Evolutionary conservation across 1,139 yeast species (phyloP), one percentile per base, ranked within the genome.

Genomic region (Suhomyces guaymorum): DNA sequence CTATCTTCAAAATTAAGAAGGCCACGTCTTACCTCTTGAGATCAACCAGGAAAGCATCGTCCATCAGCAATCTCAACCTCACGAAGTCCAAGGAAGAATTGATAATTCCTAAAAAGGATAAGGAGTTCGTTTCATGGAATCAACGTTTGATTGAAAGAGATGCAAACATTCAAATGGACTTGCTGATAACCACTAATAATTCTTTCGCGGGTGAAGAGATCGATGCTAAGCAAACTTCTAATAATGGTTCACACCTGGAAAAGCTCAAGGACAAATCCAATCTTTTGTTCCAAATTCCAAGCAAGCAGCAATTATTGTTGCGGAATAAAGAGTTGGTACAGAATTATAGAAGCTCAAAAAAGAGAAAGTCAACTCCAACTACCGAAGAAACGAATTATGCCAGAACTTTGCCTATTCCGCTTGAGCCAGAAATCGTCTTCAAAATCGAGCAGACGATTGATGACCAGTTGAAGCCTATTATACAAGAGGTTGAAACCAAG

Each of bases 1-100:
- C 75, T 15, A 61, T 84, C 7, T 66, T 70, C 42, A 81, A 78
- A 48, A 75, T 82, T 3, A 81, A 79, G 49, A 80, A 80, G 51
- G 77, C 78, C 12, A 75, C 80, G 5, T 68, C 81, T 0, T 76
- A 75, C 46, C 61, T 79, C 32, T 66, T 76, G 46, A 64, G 85
- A 43, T 73, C 82, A 4, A 74, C 81, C 1, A 63, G 84, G 46
- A 80, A 79, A 48, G 66, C 69, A 0, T 70, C 77, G 4, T 60
- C 61, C 15, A 65, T 69, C 11, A 59, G 70, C 35, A 68, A 63
- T 41, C 50, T 62, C 10, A 63, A 67, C 35, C 48, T 65, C 21
- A 47, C 59, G 9, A 68, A 65, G 40, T 59, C 74, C 1, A 66
- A 65, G 37, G 75, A 70, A 25, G 73, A 67, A 28, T 53, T 70